These are phyloP conservation scores for Umbelopsis sp. DNA, from an alignment of 371 early-diverging fungal genomes.

Conservation along the genomic window DNA sequence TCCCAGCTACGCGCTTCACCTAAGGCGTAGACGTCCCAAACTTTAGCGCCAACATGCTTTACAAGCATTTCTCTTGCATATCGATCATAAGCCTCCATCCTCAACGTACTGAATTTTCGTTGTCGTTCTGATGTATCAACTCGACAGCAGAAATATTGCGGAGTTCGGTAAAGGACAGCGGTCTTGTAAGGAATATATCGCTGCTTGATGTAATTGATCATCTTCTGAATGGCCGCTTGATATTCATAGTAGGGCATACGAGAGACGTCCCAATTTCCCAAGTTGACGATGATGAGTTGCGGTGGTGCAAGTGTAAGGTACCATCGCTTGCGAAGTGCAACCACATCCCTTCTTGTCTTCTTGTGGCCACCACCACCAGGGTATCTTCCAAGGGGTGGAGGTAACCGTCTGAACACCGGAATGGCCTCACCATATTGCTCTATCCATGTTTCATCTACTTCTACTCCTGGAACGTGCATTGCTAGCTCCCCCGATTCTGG, in stretches of 20 bases:
- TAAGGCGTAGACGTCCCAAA: slow-evolving; percentile 47
- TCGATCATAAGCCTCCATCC: slow-evolving; percentile 44
- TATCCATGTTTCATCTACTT: slow-evolving; percentile 8
- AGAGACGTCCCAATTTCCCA: slow-evolving; percentile 61
- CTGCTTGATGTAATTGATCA: slow-evolving; percentile 31
- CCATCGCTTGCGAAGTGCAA: slow-evolving; percentile 7
- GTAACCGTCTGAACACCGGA: not conserved
- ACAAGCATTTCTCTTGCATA: slow-evolving; percentile 30
- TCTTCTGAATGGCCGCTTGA: slow-evolving; percentile 26
- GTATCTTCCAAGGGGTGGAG: not conserved
- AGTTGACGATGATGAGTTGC: slow-evolving; percentile 40
- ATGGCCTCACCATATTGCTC: not conserved
- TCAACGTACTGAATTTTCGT: slow-evolving; percentile 38
- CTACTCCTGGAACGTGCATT: not conserved
- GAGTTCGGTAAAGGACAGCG: slow-evolving; percentile 50
- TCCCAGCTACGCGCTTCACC: slow-evolving; percentile 41
- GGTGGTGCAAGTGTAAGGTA: slow-evolving; percentile 24
- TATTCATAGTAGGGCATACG: slow-evolving; percentile 39
- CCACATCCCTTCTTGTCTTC: not conserved
- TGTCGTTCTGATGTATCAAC: slow-evolving; percentile 38
- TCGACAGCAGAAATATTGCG: slow-evolving; percentile 60
- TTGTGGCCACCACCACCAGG: no score
- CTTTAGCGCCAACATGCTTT: slow-evolving; percentile 29
- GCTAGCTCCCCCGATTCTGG: slow-evolving; percentile 13
- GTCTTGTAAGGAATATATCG: slow-evolving; percentile 33